Conservation (phyloP, 2,329 filamentous ascomycete species). For the Colletotrichum sp. region DNA sequence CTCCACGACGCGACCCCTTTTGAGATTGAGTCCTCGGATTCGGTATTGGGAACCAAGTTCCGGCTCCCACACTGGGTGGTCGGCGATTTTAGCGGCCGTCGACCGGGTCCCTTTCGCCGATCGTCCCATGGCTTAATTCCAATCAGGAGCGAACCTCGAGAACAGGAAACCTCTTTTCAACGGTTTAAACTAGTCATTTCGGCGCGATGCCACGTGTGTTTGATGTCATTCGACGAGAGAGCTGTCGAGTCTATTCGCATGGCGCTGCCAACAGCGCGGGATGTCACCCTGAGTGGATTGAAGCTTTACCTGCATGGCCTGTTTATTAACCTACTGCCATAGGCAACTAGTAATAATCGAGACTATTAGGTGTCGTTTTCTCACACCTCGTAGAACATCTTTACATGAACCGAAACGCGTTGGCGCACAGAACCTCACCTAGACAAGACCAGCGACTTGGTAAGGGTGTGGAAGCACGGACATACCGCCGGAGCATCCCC, state of each 20-base stretch:
- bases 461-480: background rate
- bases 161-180: background rate
- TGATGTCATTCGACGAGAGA: accelerated
- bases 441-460: background rate
- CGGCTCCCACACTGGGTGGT: background rate
- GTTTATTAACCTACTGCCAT: background rate
- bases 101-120: background rate
- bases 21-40: background rate
- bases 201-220: background rate
- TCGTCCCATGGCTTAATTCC: background rate
- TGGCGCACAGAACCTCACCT: background rate
- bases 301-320: background rate
- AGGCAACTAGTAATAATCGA: background rate
- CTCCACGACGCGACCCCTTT: background rate
- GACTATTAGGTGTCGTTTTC: background rate
- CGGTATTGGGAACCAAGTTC: background rate
- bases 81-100: background rate
- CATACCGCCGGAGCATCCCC: background rate
- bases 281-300: background rate
- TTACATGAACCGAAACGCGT: background rate
- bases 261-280: background rate
- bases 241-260: background rate
- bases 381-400: background rate
- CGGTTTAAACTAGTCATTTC: background rate
- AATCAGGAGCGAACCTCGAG: background rate